Conservation (phyloP, 441 rosid species). For the Jatropha podagrica region DNA sequence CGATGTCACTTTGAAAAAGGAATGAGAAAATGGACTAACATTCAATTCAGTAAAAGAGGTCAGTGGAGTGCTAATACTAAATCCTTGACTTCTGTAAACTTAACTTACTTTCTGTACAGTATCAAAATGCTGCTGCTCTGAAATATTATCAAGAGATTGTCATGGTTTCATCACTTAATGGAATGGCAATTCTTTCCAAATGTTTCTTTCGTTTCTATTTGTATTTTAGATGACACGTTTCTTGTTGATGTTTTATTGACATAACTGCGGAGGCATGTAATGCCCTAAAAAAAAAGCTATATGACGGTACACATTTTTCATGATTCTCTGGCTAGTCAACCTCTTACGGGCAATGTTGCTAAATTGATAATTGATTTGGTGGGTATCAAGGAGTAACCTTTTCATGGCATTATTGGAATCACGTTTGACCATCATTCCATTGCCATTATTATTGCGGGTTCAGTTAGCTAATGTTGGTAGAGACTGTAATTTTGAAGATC, state of each 20-base stretch:
- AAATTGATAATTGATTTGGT: slow-evolving; percentile 1
- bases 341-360: background rate
- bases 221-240: background rate
- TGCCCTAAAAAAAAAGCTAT: background rate
- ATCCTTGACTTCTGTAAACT: slow-evolving; percentile 1
- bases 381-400: background rate
- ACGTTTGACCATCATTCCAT: background rate
- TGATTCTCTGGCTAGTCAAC: background rate
- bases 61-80: slow-evolving; percentile 14
- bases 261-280: background rate
- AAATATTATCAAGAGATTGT: background rate
- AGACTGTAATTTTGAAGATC: background rate
- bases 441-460: background rate
- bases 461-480: background rate
- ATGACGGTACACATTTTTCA: background rate
- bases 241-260: background rate
- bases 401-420: background rate
- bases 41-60: slow-evolving; percentile 16
- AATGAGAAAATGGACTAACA: slow-evolving; percentile 11
- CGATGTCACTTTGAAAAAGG: slow-evolving; percentile 1
- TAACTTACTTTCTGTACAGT: background rate
- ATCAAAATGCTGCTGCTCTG: background rate
- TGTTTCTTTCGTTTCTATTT: background rate
- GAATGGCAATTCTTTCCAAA: background rate
- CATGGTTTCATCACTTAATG: background rate